Evolutionary conservation across 2,329 filamentous ascomycete species (phyloP).

Genomic region (Zasmidium citrigriseum): DNA sequence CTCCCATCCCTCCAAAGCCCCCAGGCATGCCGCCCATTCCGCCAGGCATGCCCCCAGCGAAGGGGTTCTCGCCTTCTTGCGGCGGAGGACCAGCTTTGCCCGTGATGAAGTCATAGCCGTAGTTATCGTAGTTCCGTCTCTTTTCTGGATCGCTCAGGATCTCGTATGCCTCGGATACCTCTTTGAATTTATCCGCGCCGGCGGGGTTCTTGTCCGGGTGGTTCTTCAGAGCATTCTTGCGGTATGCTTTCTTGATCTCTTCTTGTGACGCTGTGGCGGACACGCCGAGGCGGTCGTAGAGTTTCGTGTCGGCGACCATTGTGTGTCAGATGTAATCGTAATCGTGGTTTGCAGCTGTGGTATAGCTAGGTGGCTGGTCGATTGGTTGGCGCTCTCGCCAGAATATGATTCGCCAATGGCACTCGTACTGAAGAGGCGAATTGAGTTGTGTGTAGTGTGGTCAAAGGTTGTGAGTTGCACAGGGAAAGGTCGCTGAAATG

Average conservation of each 20-base stretch:
- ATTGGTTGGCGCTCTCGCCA: conserved; percentile 6
- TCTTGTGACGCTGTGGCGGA: conserved; percentile 81
- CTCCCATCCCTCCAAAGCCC: conserved; percentile 54
- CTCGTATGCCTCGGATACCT: conserved; percentile 96
- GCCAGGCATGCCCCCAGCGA: conserved; percentile 58
- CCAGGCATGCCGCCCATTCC: conserved; percentile 39
- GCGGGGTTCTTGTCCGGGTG: conserved; percentile 96
- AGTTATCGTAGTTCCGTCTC: conserved; percentile 92
- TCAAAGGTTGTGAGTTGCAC: background rate
- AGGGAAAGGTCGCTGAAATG: background rate
- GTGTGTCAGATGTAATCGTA: conserved; percentile 35
- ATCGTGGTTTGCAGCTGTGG: background rate
- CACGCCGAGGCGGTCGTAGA: conserved; percentile 84
- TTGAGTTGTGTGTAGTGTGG: conserved; percentile 5
- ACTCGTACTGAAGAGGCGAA: conserved; percentile 1
- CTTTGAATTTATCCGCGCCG: conserved; percentile 94
- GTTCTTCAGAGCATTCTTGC: conserved; percentile 77
- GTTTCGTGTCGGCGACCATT: conserved; percentile 94
- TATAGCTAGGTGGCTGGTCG: background rate
- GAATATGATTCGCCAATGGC: conserved; percentile 10
- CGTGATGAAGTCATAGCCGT: conserved; percentile 82
- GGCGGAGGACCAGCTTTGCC: conserved; percentile 50
- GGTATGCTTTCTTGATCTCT: conserved; percentile 95
- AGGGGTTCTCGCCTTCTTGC: conserved; percentile 50
- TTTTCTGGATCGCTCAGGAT: conserved; percentile 97